Base-by-base conservation (phyloP, 164 flowering plant species). In the Tinospora cordifolia region DNA sequence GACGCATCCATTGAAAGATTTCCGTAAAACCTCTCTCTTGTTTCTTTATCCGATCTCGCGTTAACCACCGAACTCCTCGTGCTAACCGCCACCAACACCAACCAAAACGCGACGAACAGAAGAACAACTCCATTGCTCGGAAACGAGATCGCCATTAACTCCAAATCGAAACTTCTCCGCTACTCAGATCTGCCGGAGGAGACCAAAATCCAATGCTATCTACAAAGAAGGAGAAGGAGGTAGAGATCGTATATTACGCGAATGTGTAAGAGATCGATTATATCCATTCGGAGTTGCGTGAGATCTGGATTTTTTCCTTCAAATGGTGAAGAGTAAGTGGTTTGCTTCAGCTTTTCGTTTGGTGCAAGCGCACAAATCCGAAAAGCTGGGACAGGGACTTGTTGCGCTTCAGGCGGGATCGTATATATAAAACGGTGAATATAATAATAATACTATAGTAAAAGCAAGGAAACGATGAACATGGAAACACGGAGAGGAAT, bases 1-100 rank as follows among this genome's bases (percentile, higher is more conserved):
- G 90, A 68, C 3, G 90, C 72, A 51, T 88, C 86, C 21, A 77
- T 9, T 3, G 82, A 41, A 24, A 87, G 60, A 71, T 83, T 84
- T 0, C 98, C 98, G 73, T 91, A 94, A 76, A 94, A 94, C 80
- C 91, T 85, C 68, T 83, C 87, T 40, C 97, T 75, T 36, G 75
- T 85, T 34, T 94, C 96, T 72, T 88, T 75, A 41, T 91, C 95
- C n/a, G 90, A 81, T 83, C 93, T 85, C 58, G 81, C 86, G 11
- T 79, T 60, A 26, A 60, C 66, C 17, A 60, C 66, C 17, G 77
- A 64, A 0, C 59, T 62, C 70, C 68, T 51, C n/a, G 65, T 25
- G 49, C 38, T 72, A 17, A 65, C 26, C 67, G 75, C 58, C 24
- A 76, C 1, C 46, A 77, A 15, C 3, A 81, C 21, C 15, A 83